Base-by-base conservation (phyloP, 164 flowering plant species). In the Stephania cephalantha region DNA sequence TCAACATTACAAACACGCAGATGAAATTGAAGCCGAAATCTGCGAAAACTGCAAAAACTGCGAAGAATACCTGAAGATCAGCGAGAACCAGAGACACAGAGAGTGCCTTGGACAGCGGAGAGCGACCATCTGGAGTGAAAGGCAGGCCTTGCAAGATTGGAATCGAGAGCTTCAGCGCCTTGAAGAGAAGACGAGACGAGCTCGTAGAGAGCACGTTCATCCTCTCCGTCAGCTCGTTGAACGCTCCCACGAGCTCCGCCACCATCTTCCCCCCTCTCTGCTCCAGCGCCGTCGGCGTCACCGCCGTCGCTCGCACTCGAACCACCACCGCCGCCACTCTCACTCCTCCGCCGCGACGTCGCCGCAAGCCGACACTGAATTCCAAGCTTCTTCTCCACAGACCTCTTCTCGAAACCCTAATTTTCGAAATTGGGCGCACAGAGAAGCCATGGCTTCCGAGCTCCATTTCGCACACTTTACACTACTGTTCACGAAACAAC, bases 191-290 rank as follows among this genome's bases (percentile, higher is more conserved):
- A 7, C 84, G 80, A 3, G 93, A 90, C 11, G 95, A 90, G 68
- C 87, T 83, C 12, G 87, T 85, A 7, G 92, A 87, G 46, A 88
- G 74, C 42, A 79, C 79, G n/a, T 69, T 85, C 91, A 90, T 92
- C 75, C 88, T 85, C 78, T 88, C 90, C 15, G 97, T 91, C 15
- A 92, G 85, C 76, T 90, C 87, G 74, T 91, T 92, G 81, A 92
- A 94, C 0, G 94, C 96, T 44, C 94, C 95, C 9, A 92, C 96
- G 48, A 94, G 75, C 76, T 92, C 94, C 77, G 87, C 93, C 78
- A 94, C 97, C 95, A 91, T 91, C 82, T 87, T 92, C 46, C 93
- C 97, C 50, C 98, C 94, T 0, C 88, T 83, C 65, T 87, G 89
- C 73, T 88, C 91, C 66, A 84, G 76, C 68, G 73, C 9, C 73